These are phyloP conservation scores for Candida sp. DNA, from an alignment of 1,139 yeast species.

Conservation along the genomic window DNA sequence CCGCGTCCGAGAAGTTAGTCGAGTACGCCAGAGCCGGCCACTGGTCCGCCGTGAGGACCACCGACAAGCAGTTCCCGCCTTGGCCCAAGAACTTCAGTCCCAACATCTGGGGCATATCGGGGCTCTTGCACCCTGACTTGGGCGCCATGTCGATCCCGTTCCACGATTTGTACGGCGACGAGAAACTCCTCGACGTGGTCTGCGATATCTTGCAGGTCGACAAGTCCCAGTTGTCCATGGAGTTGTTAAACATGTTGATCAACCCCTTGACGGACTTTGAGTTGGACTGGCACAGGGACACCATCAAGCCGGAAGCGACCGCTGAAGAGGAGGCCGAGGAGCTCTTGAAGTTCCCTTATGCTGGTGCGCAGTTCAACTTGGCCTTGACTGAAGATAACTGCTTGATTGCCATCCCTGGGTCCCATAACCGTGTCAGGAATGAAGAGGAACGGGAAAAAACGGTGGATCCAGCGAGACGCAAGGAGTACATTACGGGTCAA, in stretches of 20 bases:
- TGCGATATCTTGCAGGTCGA: constrained; percentile 49
- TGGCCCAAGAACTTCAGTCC: constrained; percentile 61
- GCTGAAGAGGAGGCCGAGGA: constrained; percentile 50
- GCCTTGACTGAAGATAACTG: constrained; percentile 55
- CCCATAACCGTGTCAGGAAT: constrained; percentile 53
- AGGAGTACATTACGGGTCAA: constrained; percentile 45
- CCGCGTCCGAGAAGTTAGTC: constrained; percentile 47
- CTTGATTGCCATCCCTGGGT: constrained; percentile 55
- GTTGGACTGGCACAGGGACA: constrained; percentile 62
- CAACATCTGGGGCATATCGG: constrained; percentile 61
- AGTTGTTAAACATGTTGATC: constrained; percentile 58
- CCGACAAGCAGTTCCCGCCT: constrained; percentile 63
- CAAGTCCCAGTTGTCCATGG: constrained; percentile 47
- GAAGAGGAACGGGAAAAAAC: constrained; percentile 51
- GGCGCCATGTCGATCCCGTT: constrained; percentile 41
- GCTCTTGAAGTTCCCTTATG: constrained; percentile 43
- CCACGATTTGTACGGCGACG: constrained; percentile 50
- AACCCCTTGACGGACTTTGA: constrained; percentile 61
- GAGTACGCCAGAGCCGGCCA: constrained; percentile 52
- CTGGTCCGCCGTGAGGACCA: constrained; percentile 57
- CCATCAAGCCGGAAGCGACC: constrained; percentile 53
- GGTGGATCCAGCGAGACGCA: constrained; percentile 31
- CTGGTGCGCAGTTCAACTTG: constrained; percentile 60
- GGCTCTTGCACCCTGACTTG: constrained; percentile 54
- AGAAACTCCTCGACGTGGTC: constrained; percentile 45